These are phyloP conservation scores for maize (Zea mays) DNA, from an alignment of 176 grass and related monocot species.

Conservation along the genomic window DNA sequence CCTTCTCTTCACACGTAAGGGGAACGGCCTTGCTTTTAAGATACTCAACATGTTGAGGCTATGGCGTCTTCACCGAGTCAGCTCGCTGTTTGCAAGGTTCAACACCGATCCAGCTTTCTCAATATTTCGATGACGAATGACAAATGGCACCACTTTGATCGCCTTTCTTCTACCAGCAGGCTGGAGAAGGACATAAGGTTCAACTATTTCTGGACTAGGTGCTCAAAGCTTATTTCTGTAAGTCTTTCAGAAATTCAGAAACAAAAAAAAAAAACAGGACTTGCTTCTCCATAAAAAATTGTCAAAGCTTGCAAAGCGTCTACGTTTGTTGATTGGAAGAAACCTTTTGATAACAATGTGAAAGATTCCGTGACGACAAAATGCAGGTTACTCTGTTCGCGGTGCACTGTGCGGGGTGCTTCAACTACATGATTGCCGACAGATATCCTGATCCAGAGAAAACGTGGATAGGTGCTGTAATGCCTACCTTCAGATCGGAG, in stretches of 20 bases:
- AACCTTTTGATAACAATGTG: conserved; percentile 1
- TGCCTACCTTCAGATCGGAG: conserved; percentile 81
- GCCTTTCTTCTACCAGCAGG: conserved; percentile 66
- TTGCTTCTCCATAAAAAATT: background rate
- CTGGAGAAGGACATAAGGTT: conserved; percentile 98
- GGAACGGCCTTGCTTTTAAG: conserved; percentile 63
- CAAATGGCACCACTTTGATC: conserved; percentile 29
- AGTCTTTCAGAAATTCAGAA: conserved; percentile 42
- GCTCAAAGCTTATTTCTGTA: conserved; percentile 90
- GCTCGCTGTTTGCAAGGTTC: conserved; percentile 84
- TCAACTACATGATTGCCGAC: conserved; percentile 99
- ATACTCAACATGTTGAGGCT: conserved; percentile 82
- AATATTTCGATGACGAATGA: conserved; percentile 29
- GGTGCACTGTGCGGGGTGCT: conserved; percentile 86
- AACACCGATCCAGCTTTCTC: conserved; percentile 33
- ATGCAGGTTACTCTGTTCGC: conserved; percentile 94
- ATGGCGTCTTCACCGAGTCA: conserved; percentile 85
- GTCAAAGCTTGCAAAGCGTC: background rate
- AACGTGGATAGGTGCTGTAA: conserved; percentile 96
- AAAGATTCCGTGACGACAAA: conserved; percentile 29
- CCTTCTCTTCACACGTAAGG: conserved; percentile 59
- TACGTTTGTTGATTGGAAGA: conserved; percentile 1
- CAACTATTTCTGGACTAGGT: conserved; percentile 99
- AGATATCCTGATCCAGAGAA: conserved; percentile 72
- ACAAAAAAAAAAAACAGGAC: conserved; percentile 1